Evolutionary conservation across 371 early-diverging fungal genomes (phyloP).

Genomic region (Mortierella sp.): DNA sequence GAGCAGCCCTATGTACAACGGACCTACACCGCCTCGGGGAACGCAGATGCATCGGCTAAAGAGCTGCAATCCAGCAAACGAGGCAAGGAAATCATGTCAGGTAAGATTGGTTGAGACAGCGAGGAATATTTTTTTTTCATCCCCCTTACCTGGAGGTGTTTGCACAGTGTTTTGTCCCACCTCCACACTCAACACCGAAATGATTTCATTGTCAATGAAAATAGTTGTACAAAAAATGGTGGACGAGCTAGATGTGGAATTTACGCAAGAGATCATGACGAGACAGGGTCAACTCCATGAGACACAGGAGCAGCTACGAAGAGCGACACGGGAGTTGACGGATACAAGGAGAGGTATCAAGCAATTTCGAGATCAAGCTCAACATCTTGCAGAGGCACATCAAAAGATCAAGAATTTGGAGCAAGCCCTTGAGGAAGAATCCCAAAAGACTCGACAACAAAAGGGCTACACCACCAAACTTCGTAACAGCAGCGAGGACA

Average conservation of each 20-base stretch:
- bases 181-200: not conserved
- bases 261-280: slow-evolving; percentile 62
- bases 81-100: slow-evolving; percentile 65
- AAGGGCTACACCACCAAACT: slow-evolving; percentile 20
- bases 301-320: slow-evolving; percentile 64
- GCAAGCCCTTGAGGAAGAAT: slow-evolving; percentile 42
- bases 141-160: too few species aligned
- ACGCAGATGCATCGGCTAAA: slow-evolving; percentile 9
- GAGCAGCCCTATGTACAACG: slow-evolving; percentile 33
- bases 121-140: too few species aligned
- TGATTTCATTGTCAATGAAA: not conserved
- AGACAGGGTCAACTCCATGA: slow-evolving; percentile 68
- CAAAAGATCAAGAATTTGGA: slow-evolving; percentile 60
- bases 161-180: not conserved
- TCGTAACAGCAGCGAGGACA: slow-evolving; percentile 5
- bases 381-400: slow-evolving; percentile 64
- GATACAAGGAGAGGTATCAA: slow-evolving; percentile 69
- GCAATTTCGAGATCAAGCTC: slow-evolving; percentile 57
- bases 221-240: slow-evolving; percentile 75
- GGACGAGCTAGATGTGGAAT: slow-evolving; percentile 71
- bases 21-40: slow-evolving; percentile 5
- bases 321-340: slow-evolving; percentile 72
- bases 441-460: slow-evolving; percentile 11
- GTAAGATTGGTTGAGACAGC: slow-evolving; percentile 50
- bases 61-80: slow-evolving; percentile 41